Conservation (phyloP, 2,329 filamentous ascomycete genomes). For the Hymenoscyphus linearis region DNA sequence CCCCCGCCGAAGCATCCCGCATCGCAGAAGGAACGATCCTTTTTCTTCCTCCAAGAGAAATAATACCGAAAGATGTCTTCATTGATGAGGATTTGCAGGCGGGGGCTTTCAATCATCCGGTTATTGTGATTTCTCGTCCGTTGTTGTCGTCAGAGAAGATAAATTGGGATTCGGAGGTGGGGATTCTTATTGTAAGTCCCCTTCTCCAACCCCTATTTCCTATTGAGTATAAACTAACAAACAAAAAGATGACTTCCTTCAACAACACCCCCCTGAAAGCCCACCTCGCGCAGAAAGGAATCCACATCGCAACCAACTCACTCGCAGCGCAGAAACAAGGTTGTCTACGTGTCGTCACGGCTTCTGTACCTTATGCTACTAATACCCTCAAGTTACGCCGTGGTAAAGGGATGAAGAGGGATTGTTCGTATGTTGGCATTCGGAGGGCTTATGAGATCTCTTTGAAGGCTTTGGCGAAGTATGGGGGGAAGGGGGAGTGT, state of each 20-base stretch:
- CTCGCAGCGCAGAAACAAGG: conserved; percentile 9
- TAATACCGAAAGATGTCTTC: conserved; percentile 3
- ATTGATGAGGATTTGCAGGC: conserved; percentile 3
- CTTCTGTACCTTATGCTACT: conserved; percentile 12
- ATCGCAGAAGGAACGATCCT: conserved; percentile 16
- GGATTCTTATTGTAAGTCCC: conserved; percentile 14
- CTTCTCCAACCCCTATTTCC: not conserved
- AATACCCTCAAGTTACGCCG: conserved; percentile 12
- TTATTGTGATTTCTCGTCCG: conserved; percentile 11
- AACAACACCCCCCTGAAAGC: conserved; percentile 9
- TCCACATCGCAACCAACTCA: conserved; percentile 2
- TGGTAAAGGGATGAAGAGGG: conserved; percentile 19
- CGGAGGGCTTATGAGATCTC: conserved; percentile 9
- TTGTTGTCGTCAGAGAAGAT: not conserved
- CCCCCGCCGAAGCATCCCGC: conserved; percentile 2
- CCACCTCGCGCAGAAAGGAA: conserved; percentile 14
- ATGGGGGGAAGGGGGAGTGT: conserved; percentile 14
- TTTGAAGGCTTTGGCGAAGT: conserved; percentile 11
- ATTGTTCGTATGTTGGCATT: conserved; percentile 15
- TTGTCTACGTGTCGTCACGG: conserved; percentile 15
- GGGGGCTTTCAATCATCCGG: conserved; percentile 18
- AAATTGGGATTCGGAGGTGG: conserved; percentile 4
- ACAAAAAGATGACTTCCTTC: conserved; percentile 19
- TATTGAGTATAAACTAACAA: not conserved
- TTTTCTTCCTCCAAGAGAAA: conserved; percentile 15